Percentiles rank a stretch among this genome's conserved stretches.
phyloP scores from a whole-genome alignment of 2,329 filamentous ascomycete species.

The Paramyrothecium roridum region DNA sequence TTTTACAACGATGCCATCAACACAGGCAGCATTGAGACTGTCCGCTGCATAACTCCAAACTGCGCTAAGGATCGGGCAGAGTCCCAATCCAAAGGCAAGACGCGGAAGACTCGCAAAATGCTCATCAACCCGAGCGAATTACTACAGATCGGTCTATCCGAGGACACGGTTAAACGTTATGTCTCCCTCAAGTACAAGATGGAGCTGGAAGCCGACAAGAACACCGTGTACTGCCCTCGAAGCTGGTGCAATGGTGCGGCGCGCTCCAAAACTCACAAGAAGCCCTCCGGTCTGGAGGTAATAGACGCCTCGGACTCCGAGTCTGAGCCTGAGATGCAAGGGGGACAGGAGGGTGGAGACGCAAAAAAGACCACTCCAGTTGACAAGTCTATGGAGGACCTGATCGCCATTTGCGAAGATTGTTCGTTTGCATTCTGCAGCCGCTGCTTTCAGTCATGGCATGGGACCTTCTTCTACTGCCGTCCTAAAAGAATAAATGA shows the following conservation, averaged over 20 bases:
- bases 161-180: conserved; percentile 77
- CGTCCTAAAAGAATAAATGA: conserved; percentile 61
- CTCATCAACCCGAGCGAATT: conserved; percentile 81
- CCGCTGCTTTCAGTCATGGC: conserved; percentile 74
- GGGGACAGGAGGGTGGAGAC: conserved; percentile 17
- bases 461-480: conserved; percentile 77
- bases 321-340: conserved; percentile 43
- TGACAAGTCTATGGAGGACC: conserved; percentile 48
- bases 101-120: conserved; percentile 46
- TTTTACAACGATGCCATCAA: conserved; percentile 87
- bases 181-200: conserved; percentile 89
- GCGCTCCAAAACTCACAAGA: conserved; percentile 68
- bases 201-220: conserved; percentile 86
- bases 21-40: conserved; percentile 75
- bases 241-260: conserved; percentile 91
- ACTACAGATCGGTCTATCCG: conserved; percentile 68
- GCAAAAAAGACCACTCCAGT: conserved; percentile 12
- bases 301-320: conserved; percentile 54
- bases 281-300: conserved; percentile 64
- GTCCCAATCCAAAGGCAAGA: conserved; percentile 18
- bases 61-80: conserved; percentile 65
- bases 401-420: conserved; percentile 82
- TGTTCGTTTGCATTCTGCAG: conserved; percentile 87
- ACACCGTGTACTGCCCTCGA: conserved; percentile 88
- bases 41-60: conserved; percentile 76